Evolutionary conservation across 805 yeast species (phyloP).

Genomic region (Isabelozyma gotoi): DNA sequence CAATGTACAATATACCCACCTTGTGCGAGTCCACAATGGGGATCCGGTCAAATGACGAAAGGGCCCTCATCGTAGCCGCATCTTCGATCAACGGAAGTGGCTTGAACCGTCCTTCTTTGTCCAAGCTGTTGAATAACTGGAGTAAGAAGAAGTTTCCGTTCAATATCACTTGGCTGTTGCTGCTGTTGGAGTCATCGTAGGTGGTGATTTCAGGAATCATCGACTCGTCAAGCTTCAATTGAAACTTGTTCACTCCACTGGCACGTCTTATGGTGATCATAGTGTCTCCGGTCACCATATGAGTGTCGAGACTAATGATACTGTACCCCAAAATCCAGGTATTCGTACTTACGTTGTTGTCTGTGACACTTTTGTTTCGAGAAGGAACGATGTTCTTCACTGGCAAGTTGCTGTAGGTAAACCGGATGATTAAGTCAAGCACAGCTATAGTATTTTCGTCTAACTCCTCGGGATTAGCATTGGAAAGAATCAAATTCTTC

Average conservation of each 20-base stretch:
- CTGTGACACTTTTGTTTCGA: constrained; percentile 2
- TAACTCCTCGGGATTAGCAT: constrained; percentile 21
- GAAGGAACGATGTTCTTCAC: constrained; percentile 39
- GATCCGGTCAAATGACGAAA: constrained; percentile 65
- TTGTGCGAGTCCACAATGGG: constrained; percentile 80
- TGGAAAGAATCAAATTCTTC: constrained; percentile 47
- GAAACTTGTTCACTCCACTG: constrained; percentile 57
- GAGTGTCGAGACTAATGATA: constrained; percentile 56
- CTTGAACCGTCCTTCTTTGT: constrained; percentile 25
- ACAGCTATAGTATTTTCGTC: constrained; percentile 61
- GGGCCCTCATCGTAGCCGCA: constrained; percentile 43
- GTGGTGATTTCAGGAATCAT: constrained; percentile 4
- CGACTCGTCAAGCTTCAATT: constrained; percentile 39
- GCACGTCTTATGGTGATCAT: constrained; percentile 59
- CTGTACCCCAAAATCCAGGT: constrained; percentile 65
- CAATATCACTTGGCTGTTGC: background rate
- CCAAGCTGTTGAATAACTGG: constrained; percentile 50
- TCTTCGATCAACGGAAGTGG: constrained; percentile 57
- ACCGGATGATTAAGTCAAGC: constrained; percentile 66
- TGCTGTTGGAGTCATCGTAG: background rate
- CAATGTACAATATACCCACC: constrained; percentile 76
- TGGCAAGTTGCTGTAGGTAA: constrained; percentile 63
- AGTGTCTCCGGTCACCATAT: constrained; percentile 51
- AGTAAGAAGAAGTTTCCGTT: constrained; percentile 48
- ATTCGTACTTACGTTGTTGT: constrained; percentile 15